These are phyloP conservation scores for Alternaria sp. DNA, from an alignment of 2,329 filamentous ascomycete species.

Conservation along the genomic window DNA sequence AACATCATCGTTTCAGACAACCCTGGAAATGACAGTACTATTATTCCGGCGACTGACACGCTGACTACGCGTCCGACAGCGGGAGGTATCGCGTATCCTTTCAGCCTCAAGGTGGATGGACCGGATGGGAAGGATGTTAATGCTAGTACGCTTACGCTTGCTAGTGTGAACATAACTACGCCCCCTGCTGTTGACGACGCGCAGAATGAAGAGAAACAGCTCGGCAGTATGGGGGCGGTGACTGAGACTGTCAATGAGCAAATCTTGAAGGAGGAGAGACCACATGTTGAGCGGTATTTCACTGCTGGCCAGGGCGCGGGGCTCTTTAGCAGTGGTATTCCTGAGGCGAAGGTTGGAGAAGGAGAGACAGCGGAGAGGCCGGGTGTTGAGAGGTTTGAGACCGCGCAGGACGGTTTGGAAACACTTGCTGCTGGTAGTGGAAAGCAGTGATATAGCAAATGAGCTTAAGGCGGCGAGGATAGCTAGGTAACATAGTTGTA, in stretches of 20 bases:
- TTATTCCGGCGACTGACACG: slow-evolving; percentile 58
- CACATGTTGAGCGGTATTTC: slow-evolving; percentile 62
- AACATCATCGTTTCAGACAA: slow-evolving; percentile 34
- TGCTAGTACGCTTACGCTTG: slow-evolving; percentile 75
- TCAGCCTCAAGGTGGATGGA: slow-evolving; percentile 67
- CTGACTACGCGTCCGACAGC: slow-evolving; percentile 72
- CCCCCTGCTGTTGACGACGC: slow-evolving; percentile 31
- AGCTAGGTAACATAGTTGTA: neutral
- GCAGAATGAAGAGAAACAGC: slow-evolving; percentile 19
- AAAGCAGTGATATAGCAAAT: neutral
- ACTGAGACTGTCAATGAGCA: slow-evolving; percentile 13
- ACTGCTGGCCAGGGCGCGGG: slow-evolving; percentile 55
- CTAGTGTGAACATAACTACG: slow-evolving; percentile 44
- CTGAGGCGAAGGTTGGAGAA: neutral
- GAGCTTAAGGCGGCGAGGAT: neutral
- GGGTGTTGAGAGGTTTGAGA: slow-evolving; percentile 65
- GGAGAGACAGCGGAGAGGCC: slow-evolving; percentile 32
- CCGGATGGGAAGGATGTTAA: slow-evolving; percentile 59
- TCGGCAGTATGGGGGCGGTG: slow-evolving; percentile 8
- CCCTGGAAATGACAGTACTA: slow-evolving; percentile 44
- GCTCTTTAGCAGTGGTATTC: slow-evolving; percentile 26
- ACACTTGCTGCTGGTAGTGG: slow-evolving; percentile 11
- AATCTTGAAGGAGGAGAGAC: slow-evolving; percentile 22
- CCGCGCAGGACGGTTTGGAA: slow-evolving; percentile 51
- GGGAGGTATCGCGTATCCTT: slow-evolving; percentile 76